Evolutionary conservation across 305 asterid species (phyloP).

Genomic region (Fraxinus platypoda): DNA sequence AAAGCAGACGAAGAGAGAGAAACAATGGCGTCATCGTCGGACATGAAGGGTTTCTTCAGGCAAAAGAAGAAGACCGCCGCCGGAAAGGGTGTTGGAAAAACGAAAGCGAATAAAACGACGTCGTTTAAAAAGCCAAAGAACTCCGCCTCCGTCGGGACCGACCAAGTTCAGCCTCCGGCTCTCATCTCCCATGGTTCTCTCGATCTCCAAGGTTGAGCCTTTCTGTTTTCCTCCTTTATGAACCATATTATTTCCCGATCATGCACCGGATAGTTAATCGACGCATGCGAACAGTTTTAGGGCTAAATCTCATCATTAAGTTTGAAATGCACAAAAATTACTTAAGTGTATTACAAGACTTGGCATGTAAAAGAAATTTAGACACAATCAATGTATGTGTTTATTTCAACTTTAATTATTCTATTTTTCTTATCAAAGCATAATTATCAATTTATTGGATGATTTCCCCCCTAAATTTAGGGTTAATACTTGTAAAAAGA

Average conservation of each 20-base stretch:
- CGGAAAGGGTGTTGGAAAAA: conserved; percentile 37
- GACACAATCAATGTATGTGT: not conserved
- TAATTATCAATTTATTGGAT: not conserved
- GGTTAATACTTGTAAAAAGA: not conserved
- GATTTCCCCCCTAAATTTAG: not conserved
- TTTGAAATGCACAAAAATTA: not conserved
- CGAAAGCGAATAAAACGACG: conserved; percentile 33
- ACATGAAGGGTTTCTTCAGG: conserved; percentile 66
- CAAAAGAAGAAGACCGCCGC: conserved; percentile 55
- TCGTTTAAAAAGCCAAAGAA: conserved; percentile 27
- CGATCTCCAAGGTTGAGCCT: conserved; percentile 57
- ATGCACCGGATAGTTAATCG: not conserved
- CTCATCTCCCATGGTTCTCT: conserved; percentile 55
- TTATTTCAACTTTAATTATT: not conserved
- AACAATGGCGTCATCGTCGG: conserved; percentile 49
- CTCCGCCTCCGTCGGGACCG: conserved; percentile 54
- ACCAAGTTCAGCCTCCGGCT: conserved; percentile 55
- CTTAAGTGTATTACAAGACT: not conserved
- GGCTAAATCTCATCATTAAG: not conserved
- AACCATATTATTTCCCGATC: not conserved
- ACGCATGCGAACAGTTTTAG: not conserved
- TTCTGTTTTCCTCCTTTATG: not conserved
- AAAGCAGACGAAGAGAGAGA: conserved; percentile 7
- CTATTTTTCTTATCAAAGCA: not conserved
- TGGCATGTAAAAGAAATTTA: not conserved